A percentile compares a stretch with the other conserved stretches of the same genome.
Evolutionary conservation across 140 eudicot species (phyloP).

Genomic region (Cichorium intybus): DNA sequence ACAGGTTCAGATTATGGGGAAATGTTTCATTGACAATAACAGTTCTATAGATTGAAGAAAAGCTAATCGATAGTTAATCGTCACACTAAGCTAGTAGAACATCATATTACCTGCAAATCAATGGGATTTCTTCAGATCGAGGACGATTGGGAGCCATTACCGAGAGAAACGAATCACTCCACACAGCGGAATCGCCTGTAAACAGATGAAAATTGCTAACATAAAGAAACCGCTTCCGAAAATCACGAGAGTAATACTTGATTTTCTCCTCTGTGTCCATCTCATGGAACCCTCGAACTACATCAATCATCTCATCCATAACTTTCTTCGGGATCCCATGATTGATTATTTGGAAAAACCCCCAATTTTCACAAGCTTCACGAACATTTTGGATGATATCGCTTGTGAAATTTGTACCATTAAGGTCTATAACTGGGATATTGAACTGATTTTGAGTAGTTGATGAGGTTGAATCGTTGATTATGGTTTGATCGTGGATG

Average conservation of each 20-base stretch:
- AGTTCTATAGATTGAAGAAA: too few species aligned
- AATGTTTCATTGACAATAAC: too few species aligned
- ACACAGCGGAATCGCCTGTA: constrained; percentile 23
- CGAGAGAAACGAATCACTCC: too few species aligned
- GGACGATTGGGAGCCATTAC: too few species aligned
- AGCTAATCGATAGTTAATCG: too few species aligned
- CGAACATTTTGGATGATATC: constrained; percentile 22
- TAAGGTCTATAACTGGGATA: constrained; percentile 41
- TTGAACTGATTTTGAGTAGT: neutral
- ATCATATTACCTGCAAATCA: too few species aligned
- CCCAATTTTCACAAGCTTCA: constrained; percentile 48
- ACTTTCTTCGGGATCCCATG: constrained; percentile 45
- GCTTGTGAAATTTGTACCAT: neutral
- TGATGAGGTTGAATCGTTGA: neutral
- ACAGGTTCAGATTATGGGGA: too few species aligned
- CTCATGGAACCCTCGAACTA: constrained; percentile 38
- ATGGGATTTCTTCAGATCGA: too few species aligned
- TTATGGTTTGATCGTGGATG: constrained; percentile 12
- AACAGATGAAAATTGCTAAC: constrained; percentile 42
- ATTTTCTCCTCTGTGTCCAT: constrained; percentile 41
- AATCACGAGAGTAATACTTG: constrained; percentile 32
- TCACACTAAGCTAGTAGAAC: too few species aligned
- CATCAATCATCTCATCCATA: constrained; percentile 37
- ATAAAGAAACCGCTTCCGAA: neutral
- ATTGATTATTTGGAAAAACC: constrained; percentile 50